phyloP scores from a whole-genome alignment of 1,284 basidiomycete genomes.

The Marasmius oreades region DNA sequence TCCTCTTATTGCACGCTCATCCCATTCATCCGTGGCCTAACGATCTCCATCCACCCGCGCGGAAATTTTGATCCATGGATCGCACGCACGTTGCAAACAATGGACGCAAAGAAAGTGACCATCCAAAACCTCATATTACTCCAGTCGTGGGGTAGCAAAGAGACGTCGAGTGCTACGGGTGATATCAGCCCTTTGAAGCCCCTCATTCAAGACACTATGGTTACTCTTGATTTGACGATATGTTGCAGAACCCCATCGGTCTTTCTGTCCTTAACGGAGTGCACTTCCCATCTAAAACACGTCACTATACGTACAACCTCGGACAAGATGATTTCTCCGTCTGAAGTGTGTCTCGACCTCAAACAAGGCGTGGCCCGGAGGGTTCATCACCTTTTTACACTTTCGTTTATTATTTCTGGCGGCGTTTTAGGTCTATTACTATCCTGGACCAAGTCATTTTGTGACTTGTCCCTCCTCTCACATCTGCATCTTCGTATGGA shows the following conservation, averaged over 20 bases:
- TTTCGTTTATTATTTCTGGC: not conserved
- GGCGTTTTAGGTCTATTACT: too few species aligned
- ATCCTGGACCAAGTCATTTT: not conserved
- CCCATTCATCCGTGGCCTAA: not conserved
- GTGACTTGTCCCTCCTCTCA: not conserved
- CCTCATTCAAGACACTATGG: not conserved
- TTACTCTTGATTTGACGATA: not conserved
- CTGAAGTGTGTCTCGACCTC: not conserved
- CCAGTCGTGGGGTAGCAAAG: not conserved
- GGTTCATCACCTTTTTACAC: not conserved
- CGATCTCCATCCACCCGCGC: not conserved
- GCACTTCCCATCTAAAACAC: not conserved
- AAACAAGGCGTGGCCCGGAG: not conserved
- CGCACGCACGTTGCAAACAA: not conserved
- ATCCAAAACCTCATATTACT: not conserved
- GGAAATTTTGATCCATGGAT: not conserved
- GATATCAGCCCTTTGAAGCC: not conserved
- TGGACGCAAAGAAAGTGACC: not conserved
- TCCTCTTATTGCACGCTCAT: not conserved
- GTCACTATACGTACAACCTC: not conserved
- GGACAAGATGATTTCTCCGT: not conserved
- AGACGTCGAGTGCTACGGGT: not conserved
- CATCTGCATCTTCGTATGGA: not conserved
- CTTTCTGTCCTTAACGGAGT: not conserved
- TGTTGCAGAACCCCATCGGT: too few species aligned